Percentiles rank a stretch among this genome's conserved stretches.
phyloP scores from a whole-genome alignment of 1,284 basidiomycete genomes.

The Cutaneotrichosporon cutaneum region DNA sequence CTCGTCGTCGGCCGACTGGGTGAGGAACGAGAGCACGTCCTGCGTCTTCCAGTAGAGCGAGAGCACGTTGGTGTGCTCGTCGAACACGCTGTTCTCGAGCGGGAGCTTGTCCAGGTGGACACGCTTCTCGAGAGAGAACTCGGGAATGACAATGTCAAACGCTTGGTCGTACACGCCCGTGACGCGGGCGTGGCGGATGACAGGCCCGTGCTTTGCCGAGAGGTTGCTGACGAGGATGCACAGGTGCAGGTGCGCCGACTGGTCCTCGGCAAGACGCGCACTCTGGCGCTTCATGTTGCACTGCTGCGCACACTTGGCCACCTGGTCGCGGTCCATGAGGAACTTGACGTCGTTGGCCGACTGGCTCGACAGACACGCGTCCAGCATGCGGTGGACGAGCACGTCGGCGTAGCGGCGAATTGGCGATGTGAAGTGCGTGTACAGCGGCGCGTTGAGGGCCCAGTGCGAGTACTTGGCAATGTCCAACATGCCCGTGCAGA shows the following conservation, averaged over 20 bases:
- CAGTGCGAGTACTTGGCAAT: slow-evolving; percentile 97
- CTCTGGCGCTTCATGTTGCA: slow-evolving; percentile 77
- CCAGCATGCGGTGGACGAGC: slow-evolving; percentile 93
- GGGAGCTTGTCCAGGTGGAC: slow-evolving; percentile 99
- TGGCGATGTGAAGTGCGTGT: slow-evolving; percentile 96
- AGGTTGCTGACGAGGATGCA: slow-evolving; percentile 87
- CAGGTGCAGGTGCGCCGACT: slow-evolving; percentile 91
- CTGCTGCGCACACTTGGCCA: slow-evolving; percentile 95
- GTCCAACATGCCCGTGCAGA: slow-evolving; percentile 98
- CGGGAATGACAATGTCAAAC: slow-evolving; percentile 84
- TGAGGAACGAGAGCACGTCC: slow-evolving; percentile 91
- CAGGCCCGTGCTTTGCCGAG: slow-evolving; percentile 90
- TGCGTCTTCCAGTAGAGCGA: slow-evolving; percentile 69
- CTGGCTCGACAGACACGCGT: slow-evolving; percentile 70
- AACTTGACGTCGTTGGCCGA: slow-evolving; percentile 72
- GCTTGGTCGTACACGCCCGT: slow-evolving; percentile 92
- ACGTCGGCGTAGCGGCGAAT: slow-evolving; percentile 86
- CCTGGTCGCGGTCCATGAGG: slow-evolving; percentile 92
- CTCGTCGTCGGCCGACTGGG: slow-evolving; percentile 84
- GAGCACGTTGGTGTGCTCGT: slow-evolving; percentile 84
- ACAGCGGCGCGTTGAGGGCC: slow-evolving; percentile 83
- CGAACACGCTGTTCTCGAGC: slow-evolving; percentile 91
- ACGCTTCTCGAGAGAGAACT: slow-evolving; percentile 96
- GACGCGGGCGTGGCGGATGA: slow-evolving; percentile 87
- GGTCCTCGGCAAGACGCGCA: slow-evolving; percentile 88